A percentile compares a stretch with the other conserved stretches of the same genome.
Conservation (phyloP, 257 asterid species). For the Marsdenia floribunda region DNA sequence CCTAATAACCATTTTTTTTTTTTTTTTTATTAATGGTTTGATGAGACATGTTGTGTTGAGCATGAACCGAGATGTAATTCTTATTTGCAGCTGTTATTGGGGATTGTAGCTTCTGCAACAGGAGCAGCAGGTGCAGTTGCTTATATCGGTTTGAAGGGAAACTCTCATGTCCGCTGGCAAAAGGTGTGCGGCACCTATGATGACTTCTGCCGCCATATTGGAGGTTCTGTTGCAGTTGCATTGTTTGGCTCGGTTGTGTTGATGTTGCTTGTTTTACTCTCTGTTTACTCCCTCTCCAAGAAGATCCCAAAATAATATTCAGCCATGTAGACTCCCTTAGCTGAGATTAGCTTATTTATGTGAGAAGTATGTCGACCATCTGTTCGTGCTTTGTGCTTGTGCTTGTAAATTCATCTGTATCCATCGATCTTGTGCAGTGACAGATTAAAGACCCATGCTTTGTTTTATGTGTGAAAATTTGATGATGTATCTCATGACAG, state of each 20-base stretch:
- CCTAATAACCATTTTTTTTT: background rate
- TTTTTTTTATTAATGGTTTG: too few species aligned
- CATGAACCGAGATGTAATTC: background rate
- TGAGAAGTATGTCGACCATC: background rate
- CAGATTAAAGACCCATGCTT: conserved; percentile 10
- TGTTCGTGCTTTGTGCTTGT: conserved; percentile 17
- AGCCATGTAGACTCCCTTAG: conserved; percentile 1
- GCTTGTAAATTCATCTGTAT: conserved; percentile 13
- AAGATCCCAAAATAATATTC: conserved; percentile 48
- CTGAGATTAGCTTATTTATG: background rate
- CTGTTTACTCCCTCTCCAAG: conserved; percentile 51
- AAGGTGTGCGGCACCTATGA: conserved; percentile 48
- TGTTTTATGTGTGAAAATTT: conserved; percentile 8
- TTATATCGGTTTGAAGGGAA: conserved; percentile 70
- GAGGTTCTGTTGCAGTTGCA: conserved; percentile 47
- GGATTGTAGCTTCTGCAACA: conserved; percentile 65
- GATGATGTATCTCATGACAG: background rate
- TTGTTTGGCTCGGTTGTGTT: conserved; percentile 48
- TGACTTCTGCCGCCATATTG: conserved; percentile 59
- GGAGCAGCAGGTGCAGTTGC: conserved; percentile 83
- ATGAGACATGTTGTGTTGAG: too few species aligned
- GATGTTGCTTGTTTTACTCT: conserved; percentile 47
- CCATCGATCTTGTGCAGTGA: conserved; percentile 20
- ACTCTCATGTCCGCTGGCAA: conserved; percentile 48
- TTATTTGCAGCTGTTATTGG: conserved; percentile 54